Conservation (phyloP, 768 basidiomycete species). For the Agaricus subrufescens region DNA sequence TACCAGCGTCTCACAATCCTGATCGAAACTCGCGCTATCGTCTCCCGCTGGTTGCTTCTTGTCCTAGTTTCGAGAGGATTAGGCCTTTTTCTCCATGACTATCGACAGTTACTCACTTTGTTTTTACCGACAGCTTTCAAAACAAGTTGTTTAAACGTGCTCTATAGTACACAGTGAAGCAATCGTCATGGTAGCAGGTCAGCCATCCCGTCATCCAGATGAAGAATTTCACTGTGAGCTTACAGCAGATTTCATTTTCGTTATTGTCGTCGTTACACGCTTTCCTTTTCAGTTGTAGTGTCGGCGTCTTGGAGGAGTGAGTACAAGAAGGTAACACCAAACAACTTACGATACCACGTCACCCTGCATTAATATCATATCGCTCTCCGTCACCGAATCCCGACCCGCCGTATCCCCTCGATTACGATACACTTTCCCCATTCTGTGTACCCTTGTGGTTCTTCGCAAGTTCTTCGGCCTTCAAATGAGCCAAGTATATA, state of each 20-base stretch:
- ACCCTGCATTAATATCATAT: background rate
- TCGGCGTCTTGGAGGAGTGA: background rate
- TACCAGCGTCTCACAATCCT: constrained; percentile 7
- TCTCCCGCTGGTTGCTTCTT: background rate
- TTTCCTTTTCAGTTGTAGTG: background rate
- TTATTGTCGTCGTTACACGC: no score
- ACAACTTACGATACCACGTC: no score
- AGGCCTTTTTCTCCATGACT: background rate
- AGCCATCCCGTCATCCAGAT: background rate
- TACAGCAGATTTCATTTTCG: background rate
- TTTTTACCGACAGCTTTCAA: background rate
- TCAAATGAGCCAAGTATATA: background rate
- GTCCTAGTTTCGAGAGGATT: background rate
- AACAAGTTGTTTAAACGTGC: background rate
- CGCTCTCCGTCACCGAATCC: background rate
- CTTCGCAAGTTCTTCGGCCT: background rate
- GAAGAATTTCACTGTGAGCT: background rate
- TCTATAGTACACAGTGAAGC: background rate
- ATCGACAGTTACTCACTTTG: background rate
- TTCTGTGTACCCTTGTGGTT: background rate
- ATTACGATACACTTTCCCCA: background rate
- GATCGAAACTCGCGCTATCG: background rate
- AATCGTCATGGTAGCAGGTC: background rate
- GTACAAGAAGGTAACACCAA: background rate
- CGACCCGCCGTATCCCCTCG: background rate